Evolutionary conservation across 371 early-diverging fungal species (phyloP), one percentile per base, ranked within the genome.

Genomic region (Lichtheimia ramosa): DNA sequence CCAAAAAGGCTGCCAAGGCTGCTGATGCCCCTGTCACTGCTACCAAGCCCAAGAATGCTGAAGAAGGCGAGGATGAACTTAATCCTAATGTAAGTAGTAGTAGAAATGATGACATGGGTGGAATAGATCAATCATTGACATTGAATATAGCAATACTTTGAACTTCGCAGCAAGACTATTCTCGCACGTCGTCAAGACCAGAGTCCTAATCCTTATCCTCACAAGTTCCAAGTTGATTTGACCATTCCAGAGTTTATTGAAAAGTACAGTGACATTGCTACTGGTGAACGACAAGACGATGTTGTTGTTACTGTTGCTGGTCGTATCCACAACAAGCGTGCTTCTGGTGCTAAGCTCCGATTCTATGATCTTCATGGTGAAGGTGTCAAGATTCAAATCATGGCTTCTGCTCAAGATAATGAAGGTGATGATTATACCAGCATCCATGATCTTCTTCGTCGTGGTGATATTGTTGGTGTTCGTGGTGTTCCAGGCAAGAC

Each of bases 401-500:
- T 96, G 87, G 97, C 97, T 23, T 75, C 89, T 63, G 86, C 91
- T 43, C 87, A 90, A 73, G 89, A 92, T 56, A 73, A 85, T 28
- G 91, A 89, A 68, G 83, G 90, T 46, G 77, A 72, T 0, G 90
- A 92, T 66, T 98, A 95, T 73, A 76, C 80, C 48, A 83, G 83
- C 54, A 83, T 88, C 28, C 94, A 96, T 73, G 90, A 92, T 56
- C 63, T 83, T 53, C 77, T 99, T 25, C 89, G 90, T 61, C 91
- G 99, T 77, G 99, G 99, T 68, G 99, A 99, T 74, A 92, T 99
- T 69, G 91, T 99, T 55, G 99, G 99, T 65, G 96, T 98, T 27
- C 75, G 68, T 25, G 99, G 99, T 56, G 79, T 81, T 67, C 94
- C 96, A 41, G 98, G 97, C 50, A 92, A 89, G 77, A 91, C 97